phyloP scores from a whole-genome alignment of 345 rosid genomes.

The Angophora floribunda region DNA sequence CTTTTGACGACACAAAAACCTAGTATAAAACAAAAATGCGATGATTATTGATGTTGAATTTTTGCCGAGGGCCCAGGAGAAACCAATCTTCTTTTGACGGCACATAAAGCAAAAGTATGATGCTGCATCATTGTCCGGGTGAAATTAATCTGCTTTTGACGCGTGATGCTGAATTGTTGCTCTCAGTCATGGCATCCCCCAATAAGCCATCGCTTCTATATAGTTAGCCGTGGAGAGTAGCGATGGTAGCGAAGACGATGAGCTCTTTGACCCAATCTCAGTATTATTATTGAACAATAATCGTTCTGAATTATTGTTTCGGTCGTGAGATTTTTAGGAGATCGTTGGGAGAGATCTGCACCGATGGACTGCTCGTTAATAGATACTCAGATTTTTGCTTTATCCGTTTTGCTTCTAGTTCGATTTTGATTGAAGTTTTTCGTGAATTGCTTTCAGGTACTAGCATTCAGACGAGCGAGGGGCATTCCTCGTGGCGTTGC shows the following conservation, averaged over 20 bases:
- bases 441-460: no score
- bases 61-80: fast-evolving
- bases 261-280: no score
- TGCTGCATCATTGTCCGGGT: fast-evolving
- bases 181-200: fast-evolving
- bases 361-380: no score
- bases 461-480: no score
- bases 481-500: neutral
- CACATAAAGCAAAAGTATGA: neutral
- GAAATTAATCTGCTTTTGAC: neutral
- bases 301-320: no score
- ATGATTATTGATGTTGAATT: neutral
- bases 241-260: no score
- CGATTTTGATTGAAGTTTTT: no score
- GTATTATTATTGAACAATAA: no score
- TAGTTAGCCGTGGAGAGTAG: neutral
- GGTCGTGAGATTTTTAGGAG: slow-evolving; percentile 57
- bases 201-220: neutral
- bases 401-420: neutral
- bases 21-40: fast-evolving
- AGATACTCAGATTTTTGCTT: neutral
- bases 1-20: no score
- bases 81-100: neutral
- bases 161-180: fast-evolving
- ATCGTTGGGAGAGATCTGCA: slow-evolving; percentile 91